Conservation (phyloP, 1,284 basidiomycete species). For the Spongispora temasekensis region DNA sequence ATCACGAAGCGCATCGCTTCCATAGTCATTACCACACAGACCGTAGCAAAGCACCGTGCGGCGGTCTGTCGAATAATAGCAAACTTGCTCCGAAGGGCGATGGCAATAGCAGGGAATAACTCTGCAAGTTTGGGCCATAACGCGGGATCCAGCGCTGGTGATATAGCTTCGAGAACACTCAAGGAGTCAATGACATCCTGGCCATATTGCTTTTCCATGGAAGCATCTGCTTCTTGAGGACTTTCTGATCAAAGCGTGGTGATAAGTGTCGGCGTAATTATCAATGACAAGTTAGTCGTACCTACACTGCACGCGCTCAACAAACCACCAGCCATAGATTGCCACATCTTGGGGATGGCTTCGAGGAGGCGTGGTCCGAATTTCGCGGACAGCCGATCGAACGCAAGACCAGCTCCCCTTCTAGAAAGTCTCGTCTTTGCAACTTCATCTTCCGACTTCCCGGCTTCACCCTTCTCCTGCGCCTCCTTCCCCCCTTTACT, state of each 20-base stretch:
- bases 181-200: conserved; percentile 94
- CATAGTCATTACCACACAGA: conserved; percentile 84
- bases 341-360: conserved; percentile 90
- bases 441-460: conserved; percentile 50
- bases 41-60: conserved; percentile 83
- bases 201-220: conserved; percentile 73
- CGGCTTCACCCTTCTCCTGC: conserved; percentile 44
- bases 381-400: conserved; percentile 74
- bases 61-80: conserved; percentile 90
- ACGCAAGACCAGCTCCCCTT: conserved; percentile 86
- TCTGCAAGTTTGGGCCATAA: conserved; percentile 71
- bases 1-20: conserved; percentile 90
- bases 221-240: conserved; percentile 55
- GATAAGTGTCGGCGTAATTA: conserved; percentile 4
- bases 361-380: conserved; percentile 80
- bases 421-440: conserved; percentile 62
- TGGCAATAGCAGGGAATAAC: conserved; percentile 76
- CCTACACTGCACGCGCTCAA: conserved; percentile 68
- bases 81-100: conserved; percentile 81
- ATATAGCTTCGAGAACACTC: conserved; percentile 84
- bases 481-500: conserved; percentile 48
- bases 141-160: conserved; percentile 72
- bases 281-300: conserved; percentile 35
- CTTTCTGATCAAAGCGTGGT: conserved; percentile 42
- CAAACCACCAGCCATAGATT: conserved; percentile 83